Evolutionary conservation across 805 yeast species (phyloP).

Genomic region (Spathaspora passalidarum): DNA sequence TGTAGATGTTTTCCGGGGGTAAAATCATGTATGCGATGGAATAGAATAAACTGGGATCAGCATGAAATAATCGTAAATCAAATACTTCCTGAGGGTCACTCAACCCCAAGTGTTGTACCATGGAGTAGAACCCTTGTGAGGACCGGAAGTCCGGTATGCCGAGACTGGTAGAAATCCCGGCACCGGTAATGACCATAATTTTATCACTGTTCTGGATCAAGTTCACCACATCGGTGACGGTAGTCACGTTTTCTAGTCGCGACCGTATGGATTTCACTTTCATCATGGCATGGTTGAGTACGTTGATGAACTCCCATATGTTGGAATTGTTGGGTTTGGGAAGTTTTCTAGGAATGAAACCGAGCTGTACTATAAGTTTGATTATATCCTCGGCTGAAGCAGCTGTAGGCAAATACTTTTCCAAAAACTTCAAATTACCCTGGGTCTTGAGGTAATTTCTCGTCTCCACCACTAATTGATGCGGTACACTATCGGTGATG

Average conservation of each 20-base stretch:
- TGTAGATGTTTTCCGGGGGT: conserved; percentile 35
- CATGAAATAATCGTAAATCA: conserved; percentile 33
- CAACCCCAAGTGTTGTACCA: conserved; percentile 43
- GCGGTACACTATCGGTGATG: conserved; percentile 7
- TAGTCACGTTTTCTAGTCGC: conserved; percentile 50
- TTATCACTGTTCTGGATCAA: conserved; percentile 50
- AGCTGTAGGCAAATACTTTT: conserved; percentile 56
- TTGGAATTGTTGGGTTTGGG: conserved; percentile 39
- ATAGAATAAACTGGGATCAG: conserved; percentile 39
- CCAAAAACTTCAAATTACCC: conserved; percentile 62
- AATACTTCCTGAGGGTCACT: conserved; percentile 46
- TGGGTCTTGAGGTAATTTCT: conserved; percentile 50
- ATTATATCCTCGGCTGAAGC: conserved; percentile 59
- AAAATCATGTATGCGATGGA: conserved; percentile 43
- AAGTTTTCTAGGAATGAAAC: conserved; percentile 45
- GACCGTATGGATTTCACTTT: conserved; percentile 57
- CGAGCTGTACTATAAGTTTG: conserved; percentile 57
- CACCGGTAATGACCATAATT: conserved; percentile 42
- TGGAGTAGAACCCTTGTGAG: conserved; percentile 62
- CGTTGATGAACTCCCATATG: conserved; percentile 46
- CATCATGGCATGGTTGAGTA: conserved; percentile 62
- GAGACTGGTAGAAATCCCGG: conserved; percentile 43
- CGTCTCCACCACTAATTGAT: conserved; percentile 19
- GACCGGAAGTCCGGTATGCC: conserved; percentile 47
- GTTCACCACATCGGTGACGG: conserved; percentile 56